Evolutionary conservation across 768 basidiomycete species (phyloP), one percentile per base, ranked within the genome.

Genomic region (Trametes coccinea): DNA sequence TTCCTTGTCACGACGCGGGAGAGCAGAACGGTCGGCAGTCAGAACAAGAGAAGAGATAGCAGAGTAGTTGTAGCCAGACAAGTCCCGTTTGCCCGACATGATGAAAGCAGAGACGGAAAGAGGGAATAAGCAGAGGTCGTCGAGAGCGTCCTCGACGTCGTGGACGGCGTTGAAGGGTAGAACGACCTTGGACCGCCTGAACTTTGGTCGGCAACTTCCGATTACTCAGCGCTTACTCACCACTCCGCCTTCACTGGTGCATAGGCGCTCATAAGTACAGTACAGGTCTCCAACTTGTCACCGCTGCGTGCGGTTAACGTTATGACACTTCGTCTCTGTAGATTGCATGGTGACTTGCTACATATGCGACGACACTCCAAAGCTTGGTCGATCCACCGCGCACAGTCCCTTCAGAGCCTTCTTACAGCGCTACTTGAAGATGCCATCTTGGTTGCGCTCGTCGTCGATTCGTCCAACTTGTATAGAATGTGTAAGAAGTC

Each of bases 1-100:
- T 73, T 99, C 96, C 77, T 92, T 92, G 82, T 95, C 93, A 64
- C 95, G 82, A 49, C 93, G 83, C 17, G 92, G 92, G 53, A 93
- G 77, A 2, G 81, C 83, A 53, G 90, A 89, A 56, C 88, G 81
- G 77, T 93, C 90, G 11, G 96, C 93, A n/a, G 92, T 95, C 70
- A 98, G 81, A 47, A 98, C 96, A 46, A 98, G 84, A 22, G 93
- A 95, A 31, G 93, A 93, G 71, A 98, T 95, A 56, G 92, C 92
- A 48, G 90, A 87, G 82, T 98, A 98, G 80, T 97, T 97, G 85
- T 95, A 98, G 46, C 86, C 87, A 63, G 92, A 93, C 69, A 92
- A 76, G 75, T 96, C 93, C 54, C 85, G 88, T 78, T 89, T 91
- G 62, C 74, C 80, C 43, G 79, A 73, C 79, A 80, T 80, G 51